These are phyloP conservation scores for Schizosaccharomyces lindneri DNA, from an alignment of 805 yeast genomes.

Conservation along the genomic window DNA sequence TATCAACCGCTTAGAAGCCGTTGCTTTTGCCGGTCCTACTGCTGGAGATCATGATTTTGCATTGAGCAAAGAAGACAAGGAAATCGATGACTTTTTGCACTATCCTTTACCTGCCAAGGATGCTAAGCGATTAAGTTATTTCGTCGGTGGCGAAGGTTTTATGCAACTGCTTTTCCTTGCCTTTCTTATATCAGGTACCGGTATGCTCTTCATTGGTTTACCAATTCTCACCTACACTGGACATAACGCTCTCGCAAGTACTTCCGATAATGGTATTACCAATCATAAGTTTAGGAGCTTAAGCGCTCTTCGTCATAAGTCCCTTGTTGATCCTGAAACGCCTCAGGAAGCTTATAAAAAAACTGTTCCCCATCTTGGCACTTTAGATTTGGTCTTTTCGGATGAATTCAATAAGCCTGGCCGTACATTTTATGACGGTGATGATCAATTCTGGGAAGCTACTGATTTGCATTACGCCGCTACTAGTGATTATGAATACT, in stretches of 20 bases:
- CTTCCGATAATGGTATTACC: conserved; percentile 11
- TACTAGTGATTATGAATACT: conserved; percentile 82
- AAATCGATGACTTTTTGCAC: conserved; percentile 81
- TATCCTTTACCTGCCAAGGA: conserved; percentile 91
- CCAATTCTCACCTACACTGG: conserved; percentile 77
- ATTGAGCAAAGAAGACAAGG: conserved; percentile 36
- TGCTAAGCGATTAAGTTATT: conserved; percentile 22
- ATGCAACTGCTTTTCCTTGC: neutral
- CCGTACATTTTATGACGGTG: conserved; percentile 69
- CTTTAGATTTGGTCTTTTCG: conserved; percentile 62
- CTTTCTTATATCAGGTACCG: conserved; percentile 24
- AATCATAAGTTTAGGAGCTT: conserved; percentile 32
- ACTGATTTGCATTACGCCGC: conserved; percentile 67
- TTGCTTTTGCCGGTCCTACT: neutral
- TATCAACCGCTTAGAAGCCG: neutral
- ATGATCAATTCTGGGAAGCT: conserved; percentile 78
- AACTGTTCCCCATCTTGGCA: conserved; percentile 27
- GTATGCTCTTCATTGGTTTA: conserved; percentile 43
- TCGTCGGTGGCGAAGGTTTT: conserved; percentile 13
- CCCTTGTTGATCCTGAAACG: conserved; percentile 46
- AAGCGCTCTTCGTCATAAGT: conserved; percentile 28
- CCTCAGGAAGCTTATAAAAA: conserved; percentile 28
- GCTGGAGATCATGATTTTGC: neutral
- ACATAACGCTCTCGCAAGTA: conserved; percentile 2
- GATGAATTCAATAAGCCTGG: conserved; percentile 85